Base-by-base conservation (phyloP, 2,329 filamentous ascomycete species). In the Colletotrichum eremochloae region DNA sequence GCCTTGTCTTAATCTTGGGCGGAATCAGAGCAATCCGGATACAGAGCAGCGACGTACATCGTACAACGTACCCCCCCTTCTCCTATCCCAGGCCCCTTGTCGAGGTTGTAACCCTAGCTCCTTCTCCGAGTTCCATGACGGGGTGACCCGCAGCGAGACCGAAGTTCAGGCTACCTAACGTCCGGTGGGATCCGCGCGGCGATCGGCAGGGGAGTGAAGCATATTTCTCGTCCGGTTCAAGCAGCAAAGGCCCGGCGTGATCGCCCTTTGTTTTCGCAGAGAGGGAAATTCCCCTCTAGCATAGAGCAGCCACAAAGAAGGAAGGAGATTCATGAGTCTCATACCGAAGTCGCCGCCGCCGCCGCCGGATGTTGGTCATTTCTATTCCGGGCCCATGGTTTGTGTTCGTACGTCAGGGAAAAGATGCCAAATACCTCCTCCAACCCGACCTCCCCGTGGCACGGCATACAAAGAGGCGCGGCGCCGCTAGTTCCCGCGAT, bases 161-260 rank as follows among this genome's bases (percentile, higher is more conserved):
- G 42, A 57, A 62, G 48, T 71, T 63, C 71, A 73, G 68, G 71
- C 50, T 57, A 53, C 33, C 50, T 67, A 62, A 71, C 67, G 62
- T 71, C 50, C 71, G 52, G 68, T 67, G 52, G 63, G 67, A 71
- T 71, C 71, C 60, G 18, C 67, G 55, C 55, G 68, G 56, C 44
- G 62, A 72, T 71, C 71, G 31, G 38, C 68, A 68, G 64, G 64
- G 40, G 50, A 24, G 38, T 33, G 38, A 42, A 56, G 60, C 40
- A 50, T 57, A 38, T 62, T 42, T 55, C 46, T 44, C 64, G 68
- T 61, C 68, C 63, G 46, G 50, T 71, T 44, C 11, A 9, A 50
- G 63, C 14, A 62, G 46, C 9, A 68, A 62, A 36, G 42, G 31
- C 53, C 56, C 48, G 48, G 63, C 31, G 9, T 68, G 63, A 71